Percentiles rank a stretch among this genome's conserved stretches.
Conservation (phyloP, 495 filamentous ascomycete species). For the Durotheca rogersii region DNA sequence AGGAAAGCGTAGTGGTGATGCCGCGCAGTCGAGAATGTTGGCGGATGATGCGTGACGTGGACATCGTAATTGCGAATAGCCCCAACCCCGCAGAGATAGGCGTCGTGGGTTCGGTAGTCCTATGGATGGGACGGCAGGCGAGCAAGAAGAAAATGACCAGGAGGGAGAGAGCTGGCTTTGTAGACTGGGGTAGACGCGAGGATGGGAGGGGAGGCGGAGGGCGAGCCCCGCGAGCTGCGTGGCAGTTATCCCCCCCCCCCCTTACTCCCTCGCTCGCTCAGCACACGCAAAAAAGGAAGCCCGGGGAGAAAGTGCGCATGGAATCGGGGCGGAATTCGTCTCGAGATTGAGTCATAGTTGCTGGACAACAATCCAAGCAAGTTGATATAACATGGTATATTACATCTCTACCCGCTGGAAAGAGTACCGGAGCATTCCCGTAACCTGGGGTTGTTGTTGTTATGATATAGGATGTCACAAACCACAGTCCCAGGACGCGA, state of each 20-base stretch:
- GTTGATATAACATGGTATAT: conserved; percentile 6
- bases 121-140: conserved; percentile 3
- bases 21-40: conserved; percentile 15
- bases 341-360: conserved; percentile 33
- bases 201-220: background rate
- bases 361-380: conserved; percentile 14
- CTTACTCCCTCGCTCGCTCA: too few species aligned
- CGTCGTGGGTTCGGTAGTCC: background rate
- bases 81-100: conserved; percentile 16
- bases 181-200: background rate
- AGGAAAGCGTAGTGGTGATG: conserved; percentile 20
- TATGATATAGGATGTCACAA: conserved; percentile 15
- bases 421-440: background rate
- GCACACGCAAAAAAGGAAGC: too few species aligned
- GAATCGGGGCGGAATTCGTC: conserved; percentile 13
- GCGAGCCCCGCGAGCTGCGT: background rate
- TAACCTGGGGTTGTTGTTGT: conserved; percentile 23
- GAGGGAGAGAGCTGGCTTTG: background rate
- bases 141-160: background rate
- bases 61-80: conserved; percentile 28
- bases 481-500: conserved; percentile 10
- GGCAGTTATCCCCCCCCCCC: background rate
- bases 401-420: background rate
- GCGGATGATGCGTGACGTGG: conserved; percentile 29
- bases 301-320: conserved; percentile 1